A percentile compares a stretch with the other conserved stretches of the same genome.
Conservation (phyloP, 192 early-diverging fungal genomes). For the Coemansia pectinata region DNA sequence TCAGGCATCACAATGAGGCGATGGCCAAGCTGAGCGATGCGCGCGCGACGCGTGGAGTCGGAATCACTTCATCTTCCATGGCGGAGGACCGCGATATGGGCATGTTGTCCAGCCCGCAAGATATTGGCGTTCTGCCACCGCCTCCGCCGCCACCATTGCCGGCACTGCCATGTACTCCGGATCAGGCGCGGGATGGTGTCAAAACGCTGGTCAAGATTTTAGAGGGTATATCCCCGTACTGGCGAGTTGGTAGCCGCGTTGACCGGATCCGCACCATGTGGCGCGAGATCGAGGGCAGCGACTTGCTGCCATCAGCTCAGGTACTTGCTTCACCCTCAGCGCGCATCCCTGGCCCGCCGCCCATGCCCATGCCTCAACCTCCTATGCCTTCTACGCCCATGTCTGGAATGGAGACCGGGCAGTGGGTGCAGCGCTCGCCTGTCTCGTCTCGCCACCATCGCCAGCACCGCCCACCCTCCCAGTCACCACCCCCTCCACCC, state of each 20-base stretch:
- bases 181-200: constrained; percentile 43
- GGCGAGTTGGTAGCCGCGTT: constrained; percentile 35
- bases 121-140: constrained; percentile 30
- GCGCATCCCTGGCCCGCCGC: constrained; percentile 4
- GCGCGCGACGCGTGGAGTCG: constrained; percentile 9
- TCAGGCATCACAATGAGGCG: constrained; percentile 20
- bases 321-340: constrained; percentile 7
- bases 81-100: constrained; percentile 15
- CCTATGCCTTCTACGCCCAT: constrained; percentile 8
- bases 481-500: constrained; percentile 4
- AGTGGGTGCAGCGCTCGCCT: constrained; percentile 9
- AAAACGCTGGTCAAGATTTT: constrained; percentile 40
- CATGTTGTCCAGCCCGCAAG: constrained; percentile 25
- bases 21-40: constrained; percentile 23
- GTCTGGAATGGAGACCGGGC: constrained; percentile 4
- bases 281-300: constrained; percentile 33
- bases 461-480: not conserved
- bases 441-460: not conserved
- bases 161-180: constrained; percentile 33
- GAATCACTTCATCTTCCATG: not conserved
- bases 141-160: constrained; percentile 30
- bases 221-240: constrained; percentile 38
- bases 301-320: constrained; percentile 9
- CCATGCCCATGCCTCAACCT: not conserved
- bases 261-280: constrained; percentile 33